Evolutionary conservation across 1,284 basidiomycete genomes (phyloP), one percentile per base, ranked within the genome.

Genomic region (Cutaneotrichosporon mucoides): DNA sequence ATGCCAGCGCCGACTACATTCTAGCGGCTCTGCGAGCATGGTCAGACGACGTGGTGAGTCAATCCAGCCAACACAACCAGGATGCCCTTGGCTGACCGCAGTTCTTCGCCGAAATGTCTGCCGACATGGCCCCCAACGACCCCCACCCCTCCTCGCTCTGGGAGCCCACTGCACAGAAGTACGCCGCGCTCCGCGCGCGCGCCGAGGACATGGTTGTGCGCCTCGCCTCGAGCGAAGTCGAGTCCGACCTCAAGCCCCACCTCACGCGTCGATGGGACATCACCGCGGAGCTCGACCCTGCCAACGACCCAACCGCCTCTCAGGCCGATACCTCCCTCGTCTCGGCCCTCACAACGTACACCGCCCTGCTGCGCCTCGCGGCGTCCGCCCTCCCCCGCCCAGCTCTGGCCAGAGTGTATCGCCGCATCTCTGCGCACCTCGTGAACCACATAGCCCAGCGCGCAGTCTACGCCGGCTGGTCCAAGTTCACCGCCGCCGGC

Each of bases 21-120:
- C 81, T 83, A 58, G 77, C 79, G 33, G 85, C 85, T 1, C 84
- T 93, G 81, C 82, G 85, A 53, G 74, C 72, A 4, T 96, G 92
- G 92, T 87, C 88, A 35, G 92, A 96, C 73, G 90, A 94, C 50
- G 66, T 88, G 70, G 92, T 92, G 65, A 68, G 86, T 75, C 7
- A 33, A 59, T 37, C 46, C 24, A 24, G 24, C 24, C 24, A 24
- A 24, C 24, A 24, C 24, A 24, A 24, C 24, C 24, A 24, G 24
- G 24, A 24, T 24, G 24, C 24, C 24, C 24, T 24, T 24, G 24
- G 24, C 35, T 56, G 33, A 56, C 55, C 2, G 12, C 68, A 94
- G 90, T 92, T 92, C 78, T 95, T 94, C 80, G 79, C 95, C 9
- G 89, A 92, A 73, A 78, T 96, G 45, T 91, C 88, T 85, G 80